Evolutionary conservation across 176 grass and related monocot species (phyloP), one percentile per base, ranked within the genome.

Genomic region (Urochloa ruziziensis): DNA sequence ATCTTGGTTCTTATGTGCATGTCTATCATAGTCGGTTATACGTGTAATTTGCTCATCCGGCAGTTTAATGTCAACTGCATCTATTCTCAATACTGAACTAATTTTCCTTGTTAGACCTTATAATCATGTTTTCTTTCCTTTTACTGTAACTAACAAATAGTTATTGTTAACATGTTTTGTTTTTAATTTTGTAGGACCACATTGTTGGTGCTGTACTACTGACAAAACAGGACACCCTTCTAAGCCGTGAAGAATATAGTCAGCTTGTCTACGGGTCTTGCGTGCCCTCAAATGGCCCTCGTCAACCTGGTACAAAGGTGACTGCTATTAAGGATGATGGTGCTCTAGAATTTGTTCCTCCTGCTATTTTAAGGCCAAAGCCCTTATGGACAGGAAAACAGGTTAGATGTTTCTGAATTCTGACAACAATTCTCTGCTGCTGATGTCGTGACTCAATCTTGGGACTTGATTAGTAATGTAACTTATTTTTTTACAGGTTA

Each of bases 331-430:
- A 74, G 35, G 90, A 86, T 57, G 63, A 60, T 88, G 72, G 73
- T 64, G 64, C 76, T 60, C 66, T 95, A 42, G 74, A 95, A 69
- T 76, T 84, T 40, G 75, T 98, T 16, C 35, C 19, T 68, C 93
- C 96, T 88, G 87, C 93, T 82, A 87, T 98, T 75, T 69, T 28
- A 48, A 95, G 82, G 83, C 96, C 96, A 66, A 74, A 83, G 43
- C 85, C 62, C 46, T 73, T 98, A 56, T 98, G 96, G 96, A 98
- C 96, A 6, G 96, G 96, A 83, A 98, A 98, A 57, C 96, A 98
- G 92, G 96, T 88, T 29, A 72, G 78, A 72, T 78, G 21, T 84
- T 89, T 81, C 4, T 29, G 60, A 27, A 47, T 89, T 81, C 7
- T 36, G 59, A 35, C 10, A 29, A 61, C 28, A 52, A 61, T 53